Evolutionary conservation across 495 filamentous ascomycete species (phyloP).

Genomic region (Apiosordaria backusii): DNA sequence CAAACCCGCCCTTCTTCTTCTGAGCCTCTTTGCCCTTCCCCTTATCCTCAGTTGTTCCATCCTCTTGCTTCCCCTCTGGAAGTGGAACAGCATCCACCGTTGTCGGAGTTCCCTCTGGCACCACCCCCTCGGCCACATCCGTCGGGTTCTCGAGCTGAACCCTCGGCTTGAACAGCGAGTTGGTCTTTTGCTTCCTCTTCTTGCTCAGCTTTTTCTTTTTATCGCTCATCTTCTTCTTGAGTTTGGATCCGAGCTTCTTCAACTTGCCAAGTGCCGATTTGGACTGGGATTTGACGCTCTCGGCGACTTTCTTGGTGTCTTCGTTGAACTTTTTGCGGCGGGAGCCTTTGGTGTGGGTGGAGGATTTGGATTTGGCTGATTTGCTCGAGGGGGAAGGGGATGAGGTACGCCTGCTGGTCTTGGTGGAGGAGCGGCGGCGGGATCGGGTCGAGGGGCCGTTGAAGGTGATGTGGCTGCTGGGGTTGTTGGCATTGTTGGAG

Average conservation of each 20-base stretch:
- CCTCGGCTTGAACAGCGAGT: neutral
- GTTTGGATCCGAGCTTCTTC: neutral
- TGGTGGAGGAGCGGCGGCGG: neutral
- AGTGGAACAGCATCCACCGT: neutral
- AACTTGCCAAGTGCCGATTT: neutral
- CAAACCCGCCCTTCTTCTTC: neutral
- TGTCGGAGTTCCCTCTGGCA: neutral
- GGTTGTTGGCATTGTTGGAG: too few species aligned
- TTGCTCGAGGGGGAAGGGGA: neutral
- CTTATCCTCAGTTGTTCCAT: neutral
- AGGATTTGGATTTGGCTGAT: neutral
- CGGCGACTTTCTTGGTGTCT: neutral
- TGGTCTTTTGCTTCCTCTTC: neutral
- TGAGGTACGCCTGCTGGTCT: neutral
- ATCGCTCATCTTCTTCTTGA: neutral
- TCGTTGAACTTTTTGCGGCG: neutral
- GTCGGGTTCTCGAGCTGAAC: neutral
- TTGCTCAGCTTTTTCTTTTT: neutral
- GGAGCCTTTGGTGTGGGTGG: neutral
- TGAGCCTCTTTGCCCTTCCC: neutral
- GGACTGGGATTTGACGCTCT: neutral
- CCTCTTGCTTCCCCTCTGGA: neutral
- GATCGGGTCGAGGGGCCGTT: neutral
- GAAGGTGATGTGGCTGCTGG: neutral
- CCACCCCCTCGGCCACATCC: neutral